Evolutionary conservation across 2,329 filamentous ascomycete genomes (phyloP).

Genomic region (Chlorencoelia australis): DNA sequence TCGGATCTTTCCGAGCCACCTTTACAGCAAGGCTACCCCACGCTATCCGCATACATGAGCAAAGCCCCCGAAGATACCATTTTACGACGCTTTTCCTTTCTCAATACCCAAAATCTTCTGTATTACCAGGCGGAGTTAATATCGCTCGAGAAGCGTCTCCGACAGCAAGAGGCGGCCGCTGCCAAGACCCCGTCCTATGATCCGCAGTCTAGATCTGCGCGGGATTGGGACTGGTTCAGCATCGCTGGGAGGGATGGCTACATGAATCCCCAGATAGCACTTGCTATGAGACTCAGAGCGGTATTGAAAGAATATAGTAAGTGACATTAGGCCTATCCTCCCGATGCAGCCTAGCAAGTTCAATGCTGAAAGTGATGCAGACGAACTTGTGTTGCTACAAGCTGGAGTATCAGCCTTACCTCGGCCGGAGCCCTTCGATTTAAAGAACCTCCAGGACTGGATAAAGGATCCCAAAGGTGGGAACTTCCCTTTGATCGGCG

Average conservation of each 20-base stretch:
- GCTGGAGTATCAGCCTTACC: not conserved
- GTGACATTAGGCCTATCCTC: no score
- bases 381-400: not conserved
- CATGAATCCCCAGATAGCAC: not conserved
- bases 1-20: no score
- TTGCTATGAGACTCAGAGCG: not conserved
- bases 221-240: not conserved
- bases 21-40: slow-evolving; percentile 12
- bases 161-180: not conserved
- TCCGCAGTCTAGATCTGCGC: not conserved
- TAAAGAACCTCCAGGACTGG: no score
- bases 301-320: not conserved
- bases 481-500: no score
- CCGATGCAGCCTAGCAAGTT: not conserved
- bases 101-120: slow-evolving; percentile 23
- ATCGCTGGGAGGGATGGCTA: no score
- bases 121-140: slow-evolving; percentile 26
- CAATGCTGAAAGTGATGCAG: not conserved
- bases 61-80: slow-evolving; percentile 20
- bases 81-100: slow-evolving; percentile 20
- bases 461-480: no score
- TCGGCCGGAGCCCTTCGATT: not conserved
- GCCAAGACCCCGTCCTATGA: not conserved
- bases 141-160: slow-evolving; percentile 17
- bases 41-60: slow-evolving; percentile 23